phyloP scores from a whole-genome alignment of 2,329 filamentous ascomycete genomes.

The Monosporascus cannonballus region DNA sequence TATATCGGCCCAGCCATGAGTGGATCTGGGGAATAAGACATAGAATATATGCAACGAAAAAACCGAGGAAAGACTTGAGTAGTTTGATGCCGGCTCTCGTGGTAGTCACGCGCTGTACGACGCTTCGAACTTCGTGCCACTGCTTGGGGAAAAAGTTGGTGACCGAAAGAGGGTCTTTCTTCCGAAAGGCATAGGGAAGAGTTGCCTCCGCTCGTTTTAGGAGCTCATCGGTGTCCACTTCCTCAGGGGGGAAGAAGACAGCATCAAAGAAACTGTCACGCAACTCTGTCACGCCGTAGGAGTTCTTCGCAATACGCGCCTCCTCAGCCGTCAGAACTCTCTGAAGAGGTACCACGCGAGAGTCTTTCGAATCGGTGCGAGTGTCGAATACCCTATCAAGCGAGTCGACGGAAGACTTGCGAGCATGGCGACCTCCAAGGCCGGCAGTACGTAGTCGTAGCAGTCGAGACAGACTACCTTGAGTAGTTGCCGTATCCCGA shows the following conservation, averaged over 20 bases:
- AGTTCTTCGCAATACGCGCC: conserved; percentile 27
- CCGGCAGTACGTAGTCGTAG: conserved; percentile 14
- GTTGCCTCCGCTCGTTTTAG: conserved; percentile 35
- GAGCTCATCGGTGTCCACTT: conserved; percentile 32
- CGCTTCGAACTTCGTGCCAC: conserved; percentile 35
- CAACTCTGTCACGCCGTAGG: conserved; percentile 37
- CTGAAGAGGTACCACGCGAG: conserved; percentile 5
- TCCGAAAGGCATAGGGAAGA: conserved; percentile 40
- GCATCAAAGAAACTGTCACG: conserved; percentile 44
- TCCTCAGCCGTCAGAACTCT: conserved; percentile 17
- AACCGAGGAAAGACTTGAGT: conserved; percentile 48
- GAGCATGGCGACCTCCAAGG: conserved; percentile 8
- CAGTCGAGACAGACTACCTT: conserved; percentile 11
- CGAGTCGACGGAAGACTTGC: conserved; percentile 19
- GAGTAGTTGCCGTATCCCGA: conserved; percentile 1
- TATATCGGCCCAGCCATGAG: conserved; percentile 47
- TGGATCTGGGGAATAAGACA: conserved; percentile 44
- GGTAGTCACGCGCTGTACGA: conserved; percentile 35
- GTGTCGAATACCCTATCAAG: conserved; percentile 24
- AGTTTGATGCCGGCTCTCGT: conserved; percentile 47
- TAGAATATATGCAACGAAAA: conserved; percentile 49
- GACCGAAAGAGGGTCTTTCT: conserved; percentile 40
- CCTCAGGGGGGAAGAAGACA: conserved; percentile 37
- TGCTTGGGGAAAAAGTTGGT: conserved; percentile 42
- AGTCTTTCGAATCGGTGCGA: conserved; percentile 10